phyloP scores from a whole-genome alignment of 257 asterid genomes.

The Solanum infundibuliforme region DNA sequence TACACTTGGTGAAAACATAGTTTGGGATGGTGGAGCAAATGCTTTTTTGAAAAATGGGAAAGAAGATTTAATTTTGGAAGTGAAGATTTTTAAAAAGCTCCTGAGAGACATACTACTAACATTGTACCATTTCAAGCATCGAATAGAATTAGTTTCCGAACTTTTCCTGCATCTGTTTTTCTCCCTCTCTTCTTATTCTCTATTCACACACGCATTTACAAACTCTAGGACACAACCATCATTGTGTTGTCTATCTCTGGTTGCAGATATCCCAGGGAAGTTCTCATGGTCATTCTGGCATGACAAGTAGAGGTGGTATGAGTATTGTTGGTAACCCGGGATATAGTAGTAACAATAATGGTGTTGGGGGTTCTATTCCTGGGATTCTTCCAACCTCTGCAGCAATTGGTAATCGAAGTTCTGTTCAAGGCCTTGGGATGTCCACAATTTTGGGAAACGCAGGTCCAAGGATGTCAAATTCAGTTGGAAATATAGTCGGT shows the following conservation, averaged over 20 bases:
- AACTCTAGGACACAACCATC: not conserved
- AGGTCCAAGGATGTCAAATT: conserved; percentile 70
- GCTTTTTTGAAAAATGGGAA: not conserved
- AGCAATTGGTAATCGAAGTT: conserved; percentile 64
- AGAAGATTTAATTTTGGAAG: not conserved
- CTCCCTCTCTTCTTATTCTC: not conserved
- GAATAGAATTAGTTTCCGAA: not conserved
- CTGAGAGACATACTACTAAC: not conserved
- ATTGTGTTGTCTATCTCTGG: not conserved
- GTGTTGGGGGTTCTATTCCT: conserved; percentile 91
- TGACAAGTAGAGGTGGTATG: conserved; percentile 77
- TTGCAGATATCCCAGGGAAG: conserved; percentile 82
- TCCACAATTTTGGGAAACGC: conserved; percentile 72
- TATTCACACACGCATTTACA: not conserved
- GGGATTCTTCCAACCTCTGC: conserved; percentile 86
- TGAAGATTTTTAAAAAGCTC: not conserved
- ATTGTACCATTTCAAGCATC: not conserved
- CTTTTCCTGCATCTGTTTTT: not conserved
- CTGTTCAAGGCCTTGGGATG: conserved; percentile 76
- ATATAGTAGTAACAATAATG: conserved; percentile 52
- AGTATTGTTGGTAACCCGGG: conserved; percentile 81
- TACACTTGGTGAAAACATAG: not conserved
- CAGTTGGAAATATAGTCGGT: conserved; percentile 79
- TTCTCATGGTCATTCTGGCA: conserved; percentile 85
- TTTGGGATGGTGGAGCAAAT: not conserved